Evolutionary conservation across 139 green algal genomes (phyloP).

Genomic region (Marvania coccoides): DNA sequence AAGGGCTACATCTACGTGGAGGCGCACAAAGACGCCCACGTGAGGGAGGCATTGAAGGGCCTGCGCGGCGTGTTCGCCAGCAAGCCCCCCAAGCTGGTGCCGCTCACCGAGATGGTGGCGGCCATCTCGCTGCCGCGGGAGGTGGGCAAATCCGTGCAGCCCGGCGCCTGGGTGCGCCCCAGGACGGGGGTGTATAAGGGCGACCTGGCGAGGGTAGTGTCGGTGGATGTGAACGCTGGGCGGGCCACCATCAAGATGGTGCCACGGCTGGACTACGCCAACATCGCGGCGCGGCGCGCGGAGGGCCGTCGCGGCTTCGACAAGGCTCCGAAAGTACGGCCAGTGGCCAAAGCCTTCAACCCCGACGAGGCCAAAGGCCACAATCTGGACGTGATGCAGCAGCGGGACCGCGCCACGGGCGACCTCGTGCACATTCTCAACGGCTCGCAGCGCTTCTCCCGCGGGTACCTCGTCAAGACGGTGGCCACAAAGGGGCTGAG

Average conservation of each 20-base stretch:
- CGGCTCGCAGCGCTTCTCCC: constrained; percentile 53
- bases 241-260: constrained; percentile 59
- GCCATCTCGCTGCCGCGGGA: constrained; percentile 60
- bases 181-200: constrained; percentile 79
- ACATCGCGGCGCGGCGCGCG: constrained; percentile 19
- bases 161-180: constrained; percentile 76
- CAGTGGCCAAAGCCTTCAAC: constrained; percentile 49
- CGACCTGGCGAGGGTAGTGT: constrained; percentile 78
- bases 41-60: constrained; percentile 76
- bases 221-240: constrained; percentile 68
- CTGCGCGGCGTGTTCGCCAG: constrained; percentile 67
- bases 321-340: constrained; percentile 47
- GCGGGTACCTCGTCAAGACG: constrained; percentile 75
- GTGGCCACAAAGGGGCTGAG: constrained; percentile 62
- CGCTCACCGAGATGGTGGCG: constrained; percentile 86
- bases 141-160: constrained; percentile 17
- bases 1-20: constrained; percentile 96
- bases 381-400: constrained; percentile 5
- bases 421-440: constrained; percentile 23
- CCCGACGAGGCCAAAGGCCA: constrained; percentile 40
- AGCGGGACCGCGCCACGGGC: neutral
- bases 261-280: constrained; percentile 74
- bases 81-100: constrained; percentile 66
- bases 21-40: constrained; percentile 82
- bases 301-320: constrained; percentile 39